Evolutionary conservation across 768 basidiomycete species (phyloP).

Genomic region (Rhizopogon rudus): DNA sequence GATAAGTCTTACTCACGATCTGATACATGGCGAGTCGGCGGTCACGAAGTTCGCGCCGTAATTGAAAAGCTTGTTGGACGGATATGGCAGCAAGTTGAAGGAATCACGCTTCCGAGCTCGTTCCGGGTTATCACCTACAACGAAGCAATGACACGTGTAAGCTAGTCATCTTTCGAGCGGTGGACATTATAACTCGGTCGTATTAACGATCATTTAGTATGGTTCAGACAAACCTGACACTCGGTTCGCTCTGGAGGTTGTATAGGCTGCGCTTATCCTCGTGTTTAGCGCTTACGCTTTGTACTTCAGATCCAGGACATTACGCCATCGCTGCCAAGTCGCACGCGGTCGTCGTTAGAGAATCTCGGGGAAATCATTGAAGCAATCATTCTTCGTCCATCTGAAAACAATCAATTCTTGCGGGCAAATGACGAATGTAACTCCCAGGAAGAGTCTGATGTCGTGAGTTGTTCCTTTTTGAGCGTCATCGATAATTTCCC

Average conservation of each 20-base stretch:
- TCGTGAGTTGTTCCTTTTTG: slow-evolving; percentile 18
- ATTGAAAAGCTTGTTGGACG: slow-evolving; percentile 69
- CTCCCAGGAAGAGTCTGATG: slow-evolving; percentile 15
- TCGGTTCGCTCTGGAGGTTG: slow-evolving; percentile 82
- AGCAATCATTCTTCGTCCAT: slow-evolving; percentile 27
- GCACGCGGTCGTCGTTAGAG: slow-evolving; percentile 17
- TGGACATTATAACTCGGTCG: slow-evolving; percentile 11
- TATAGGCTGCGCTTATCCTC: slow-evolving; percentile 5
- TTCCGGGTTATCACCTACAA: slow-evolving; percentile 86
- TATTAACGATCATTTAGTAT: slow-evolving; percentile 48
- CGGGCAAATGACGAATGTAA: slow-evolving; percentile 18
- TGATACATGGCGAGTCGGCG: slow-evolving; percentile 80
- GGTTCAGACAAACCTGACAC: slow-evolving; percentile 96
- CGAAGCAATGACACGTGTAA: slow-evolving; percentile 85
- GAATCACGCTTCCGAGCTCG: slow-evolving; percentile 48
- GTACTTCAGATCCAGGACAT: slow-evolving; percentile 29
- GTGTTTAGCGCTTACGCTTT: slow-evolving; percentile 6
- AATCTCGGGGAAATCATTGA: slow-evolving; percentile 26
- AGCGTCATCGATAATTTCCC: background rate
- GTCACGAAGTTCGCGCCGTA: slow-evolving; percentile 71
- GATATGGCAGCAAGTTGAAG: slow-evolving; percentile 74
- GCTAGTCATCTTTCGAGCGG: slow-evolving; percentile 19
- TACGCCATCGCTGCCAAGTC: slow-evolving; percentile 24
- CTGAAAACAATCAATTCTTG: slow-evolving; percentile 20
- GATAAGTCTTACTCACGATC: slow-evolving; percentile 12